A percentile compares a stretch with the other conserved stretches of the same genome.
Conservation (phyloP, 176 grass and related monocot species). For the Oryza punctata region DNA sequence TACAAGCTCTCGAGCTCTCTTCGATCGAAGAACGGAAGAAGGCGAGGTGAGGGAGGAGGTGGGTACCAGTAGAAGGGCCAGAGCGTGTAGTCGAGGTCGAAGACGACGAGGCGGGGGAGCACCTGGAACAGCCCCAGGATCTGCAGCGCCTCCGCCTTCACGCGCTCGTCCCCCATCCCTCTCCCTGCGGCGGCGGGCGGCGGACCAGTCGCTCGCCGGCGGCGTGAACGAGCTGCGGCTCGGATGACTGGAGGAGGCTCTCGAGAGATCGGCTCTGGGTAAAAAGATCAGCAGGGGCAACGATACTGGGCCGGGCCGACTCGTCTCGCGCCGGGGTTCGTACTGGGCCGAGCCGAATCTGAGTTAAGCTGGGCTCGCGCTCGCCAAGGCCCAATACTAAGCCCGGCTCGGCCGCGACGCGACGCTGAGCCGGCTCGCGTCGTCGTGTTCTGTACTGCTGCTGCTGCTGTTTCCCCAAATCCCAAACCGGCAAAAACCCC, state of each 20-base stretch:
- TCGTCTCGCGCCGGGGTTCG: too few relatives aligned
- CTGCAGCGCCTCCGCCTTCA: conserved; percentile 79
- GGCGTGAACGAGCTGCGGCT: conserved; percentile 15
- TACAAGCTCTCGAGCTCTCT: not conserved
- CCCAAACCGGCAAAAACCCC: not conserved
- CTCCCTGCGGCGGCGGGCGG: not conserved
- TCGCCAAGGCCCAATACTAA: not conserved
- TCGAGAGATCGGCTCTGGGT: not conserved
- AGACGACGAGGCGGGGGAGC: conserved; percentile 85
- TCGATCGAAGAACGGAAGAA: not conserved
- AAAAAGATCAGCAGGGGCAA: too few relatives aligned
- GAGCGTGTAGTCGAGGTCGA: conserved; percentile 98
- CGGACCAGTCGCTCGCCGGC: not conserved
- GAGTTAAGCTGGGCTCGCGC: not conserved
- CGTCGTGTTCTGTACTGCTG: not conserved
- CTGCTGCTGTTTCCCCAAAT: not conserved
- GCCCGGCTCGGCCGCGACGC: not conserved
- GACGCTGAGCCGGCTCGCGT: not conserved
- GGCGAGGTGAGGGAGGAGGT: not conserved
- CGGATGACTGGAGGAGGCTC: not conserved
- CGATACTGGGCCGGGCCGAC: not conserved
- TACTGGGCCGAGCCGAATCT: too few relatives aligned
- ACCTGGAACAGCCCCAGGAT: conserved; percentile 71
- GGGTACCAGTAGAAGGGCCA: conserved; percentile 94
- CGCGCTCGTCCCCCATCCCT: conserved; percentile 71